Base-by-base conservation (phyloP, 1,139 yeast genomes). In the Debaryomyces nepalensis region DNA sequence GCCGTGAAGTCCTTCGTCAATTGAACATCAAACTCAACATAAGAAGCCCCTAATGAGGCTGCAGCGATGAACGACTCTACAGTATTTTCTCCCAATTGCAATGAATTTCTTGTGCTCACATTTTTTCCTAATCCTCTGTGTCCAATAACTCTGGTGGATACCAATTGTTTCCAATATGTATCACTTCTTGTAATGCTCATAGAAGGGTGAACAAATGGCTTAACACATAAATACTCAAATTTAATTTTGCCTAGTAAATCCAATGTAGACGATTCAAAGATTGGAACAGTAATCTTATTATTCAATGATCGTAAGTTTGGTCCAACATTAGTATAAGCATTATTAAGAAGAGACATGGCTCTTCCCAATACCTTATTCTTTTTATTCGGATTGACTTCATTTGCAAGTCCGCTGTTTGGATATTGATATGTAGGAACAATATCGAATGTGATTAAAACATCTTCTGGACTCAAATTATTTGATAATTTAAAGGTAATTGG, bases 71-170 rank as follows among this genome's bases (percentile, higher is more conserved):
- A 93, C 1, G 96, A 87, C 58, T 91, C 97, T 26, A 93, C 87
- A 0, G 99, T 93, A 59, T 93, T 93, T 59, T 93, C 99, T 33
- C 99, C 99, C 47, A 93, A 73, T 65, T 93, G 99, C 57, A 93
- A 74, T 4, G 96, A 87, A 50, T 81, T 83, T 41, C 84, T 77
- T 37, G 79, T 77, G 48, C 81, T 77, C 32, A 73, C 70, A 64
- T 93, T 93, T 68, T 90, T 91, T 50, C 99, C 99, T 51, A 90
- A 72, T 5, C 99, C 99, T 57, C 99, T 81, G 60, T 93, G 99
- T 1, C 99, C 99, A 66, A 93, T 93, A 26, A 93, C 96, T 49
- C 97, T 75, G 2, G 97, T 88, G 0, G 95, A 81, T 4, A 86
- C 91, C 47, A 89, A 70, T 27, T 93, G 89, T 59, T 87, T 88